Conservation (phyloP, 306 rosid genomes). For the Pueraria montana region DNA sequence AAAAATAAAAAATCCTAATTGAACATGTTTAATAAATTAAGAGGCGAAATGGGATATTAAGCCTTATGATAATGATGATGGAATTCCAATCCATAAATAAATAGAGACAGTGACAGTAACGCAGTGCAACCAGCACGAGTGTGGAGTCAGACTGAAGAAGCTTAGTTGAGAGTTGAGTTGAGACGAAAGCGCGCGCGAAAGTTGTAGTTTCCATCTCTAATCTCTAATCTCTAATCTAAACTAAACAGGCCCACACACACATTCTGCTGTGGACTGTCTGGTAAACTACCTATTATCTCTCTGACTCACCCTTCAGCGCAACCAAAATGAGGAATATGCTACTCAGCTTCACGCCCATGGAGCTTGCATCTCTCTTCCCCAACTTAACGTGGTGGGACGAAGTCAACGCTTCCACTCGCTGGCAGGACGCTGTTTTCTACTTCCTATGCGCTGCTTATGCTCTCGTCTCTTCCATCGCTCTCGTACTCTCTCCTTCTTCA, state of each 20-base stretch:
- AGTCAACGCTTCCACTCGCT: conserved; percentile 59
- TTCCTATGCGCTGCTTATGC: conserved; percentile 81
- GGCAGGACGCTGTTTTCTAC: conserved; percentile 76
- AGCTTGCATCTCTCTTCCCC: conserved; percentile 43
- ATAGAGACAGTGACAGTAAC: neutral
- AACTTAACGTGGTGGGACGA: conserved; percentile 82
- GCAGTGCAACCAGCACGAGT: neutral
- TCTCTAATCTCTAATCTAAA: no score
- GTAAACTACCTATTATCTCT: conserved; percentile 16
- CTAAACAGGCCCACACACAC: conserved; percentile 4
- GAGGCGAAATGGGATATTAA: no score
- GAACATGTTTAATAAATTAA: no score
- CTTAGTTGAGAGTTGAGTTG: conserved; percentile 33
- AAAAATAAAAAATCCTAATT: no score
- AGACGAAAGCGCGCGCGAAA: conserved; percentile 18
- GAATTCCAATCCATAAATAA: no score
- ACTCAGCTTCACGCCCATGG: conserved; percentile 55
- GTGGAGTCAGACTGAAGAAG: conserved; percentile 14
- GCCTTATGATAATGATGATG: no score
- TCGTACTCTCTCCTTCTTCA: conserved; percentile 45
- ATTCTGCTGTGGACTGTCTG: conserved; percentile 37
- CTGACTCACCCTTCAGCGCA: neutral
- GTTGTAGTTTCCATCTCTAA: neutral
- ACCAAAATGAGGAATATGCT: conserved; percentile 67
- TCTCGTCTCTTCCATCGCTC: conserved; percentile 81